phyloP scores from a whole-genome alignment of 768 basidiomycete species.

The Tylopilus balloui region DNA sequence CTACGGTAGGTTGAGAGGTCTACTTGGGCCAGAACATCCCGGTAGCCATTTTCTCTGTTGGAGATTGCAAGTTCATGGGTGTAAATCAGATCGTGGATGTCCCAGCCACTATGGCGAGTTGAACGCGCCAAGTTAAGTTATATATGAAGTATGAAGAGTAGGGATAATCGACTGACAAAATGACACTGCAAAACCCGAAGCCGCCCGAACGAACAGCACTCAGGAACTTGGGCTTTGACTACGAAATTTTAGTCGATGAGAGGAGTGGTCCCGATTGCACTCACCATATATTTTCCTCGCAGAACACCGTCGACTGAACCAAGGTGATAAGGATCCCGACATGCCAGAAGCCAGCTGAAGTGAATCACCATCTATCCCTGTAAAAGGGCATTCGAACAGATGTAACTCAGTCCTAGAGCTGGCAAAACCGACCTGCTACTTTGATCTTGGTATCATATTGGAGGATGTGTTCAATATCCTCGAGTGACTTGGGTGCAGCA shows the following conservation, averaged over 20 bases:
- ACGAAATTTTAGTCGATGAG: conserved; percentile 12
- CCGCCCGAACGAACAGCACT: conserved; percentile 74
- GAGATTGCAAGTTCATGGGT: conserved; percentile 83
- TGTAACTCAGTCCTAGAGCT: background rate
- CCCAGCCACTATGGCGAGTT: conserved; percentile 64
- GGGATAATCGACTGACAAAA: conserved; percentile 59
- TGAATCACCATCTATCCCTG: conserved; percentile 65
- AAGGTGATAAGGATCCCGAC: conserved; percentile 6
- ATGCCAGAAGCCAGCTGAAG: conserved; percentile 1
- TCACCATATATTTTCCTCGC: conserved; percentile 90
- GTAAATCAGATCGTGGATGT: conserved; percentile 87
- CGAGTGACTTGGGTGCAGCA: conserved; percentile 42
- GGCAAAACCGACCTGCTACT: conserved; percentile 68
- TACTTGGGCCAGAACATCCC: conserved; percentile 80
- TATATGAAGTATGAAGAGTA: background rate
- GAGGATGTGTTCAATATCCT: conserved; percentile 55
- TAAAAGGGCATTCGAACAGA: background rate
- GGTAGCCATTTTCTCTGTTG: conserved; percentile 88
- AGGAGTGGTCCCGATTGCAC: conserved; percentile 7
- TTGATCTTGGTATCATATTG: conserved; percentile 77
- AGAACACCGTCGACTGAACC: conserved; percentile 83
- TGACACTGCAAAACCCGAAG: conserved; percentile 91
- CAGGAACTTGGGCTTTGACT: conserved; percentile 92
- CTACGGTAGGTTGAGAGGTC: conserved; percentile 86
- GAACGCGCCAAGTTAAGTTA: conserved; percentile 2